Conservation (phyloP, 495 filamentous ascomycete genomes). For the Lophiostoma macrostomum region DNA sequence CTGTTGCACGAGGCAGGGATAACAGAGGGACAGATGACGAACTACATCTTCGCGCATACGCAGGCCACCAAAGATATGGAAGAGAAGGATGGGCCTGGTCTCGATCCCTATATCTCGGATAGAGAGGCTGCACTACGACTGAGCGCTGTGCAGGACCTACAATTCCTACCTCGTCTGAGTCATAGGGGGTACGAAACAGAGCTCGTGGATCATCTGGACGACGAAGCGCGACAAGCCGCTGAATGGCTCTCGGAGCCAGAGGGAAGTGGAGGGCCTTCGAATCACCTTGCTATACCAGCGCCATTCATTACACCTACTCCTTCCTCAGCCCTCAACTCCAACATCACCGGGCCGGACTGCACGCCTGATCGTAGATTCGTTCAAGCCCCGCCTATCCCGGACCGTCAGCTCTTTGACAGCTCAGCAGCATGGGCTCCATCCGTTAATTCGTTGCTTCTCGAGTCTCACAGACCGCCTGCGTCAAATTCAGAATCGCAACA, state of each 20-base stretch:
- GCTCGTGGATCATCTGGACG: too few relatives aligned
- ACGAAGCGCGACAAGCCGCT: slow-evolving; percentile 10
- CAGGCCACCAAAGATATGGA: slow-evolving; percentile 12
- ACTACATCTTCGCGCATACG: slow-evolving; percentile 14
- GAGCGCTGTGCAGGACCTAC: too few relatives aligned
- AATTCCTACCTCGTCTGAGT: too few relatives aligned
- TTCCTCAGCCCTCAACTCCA: background rate
- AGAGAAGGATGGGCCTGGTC: background rate
- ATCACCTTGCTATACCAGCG: background rate
- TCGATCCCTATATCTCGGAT: slow-evolving; percentile 6
- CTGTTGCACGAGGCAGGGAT: slow-evolving; percentile 13
- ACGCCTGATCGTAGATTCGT: background rate
- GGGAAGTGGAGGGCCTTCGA: background rate
- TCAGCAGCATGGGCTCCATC: too few relatives aligned
- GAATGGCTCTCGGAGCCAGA: too few relatives aligned
- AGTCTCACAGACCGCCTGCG: too few relatives aligned
- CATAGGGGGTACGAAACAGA: too few relatives aligned
- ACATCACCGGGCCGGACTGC: background rate
- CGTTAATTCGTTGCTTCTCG: too few relatives aligned
- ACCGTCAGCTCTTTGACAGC: too few relatives aligned
- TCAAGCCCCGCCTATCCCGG: too few relatives aligned
- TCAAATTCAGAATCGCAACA: too few relatives aligned
- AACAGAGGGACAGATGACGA: slow-evolving; percentile 10
- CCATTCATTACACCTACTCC: slow-evolving; percentile 18
- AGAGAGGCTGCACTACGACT: background rate